phyloP scores from a whole-genome alignment of 345 rosid genomes.

The Camelina sativa region DNA sequence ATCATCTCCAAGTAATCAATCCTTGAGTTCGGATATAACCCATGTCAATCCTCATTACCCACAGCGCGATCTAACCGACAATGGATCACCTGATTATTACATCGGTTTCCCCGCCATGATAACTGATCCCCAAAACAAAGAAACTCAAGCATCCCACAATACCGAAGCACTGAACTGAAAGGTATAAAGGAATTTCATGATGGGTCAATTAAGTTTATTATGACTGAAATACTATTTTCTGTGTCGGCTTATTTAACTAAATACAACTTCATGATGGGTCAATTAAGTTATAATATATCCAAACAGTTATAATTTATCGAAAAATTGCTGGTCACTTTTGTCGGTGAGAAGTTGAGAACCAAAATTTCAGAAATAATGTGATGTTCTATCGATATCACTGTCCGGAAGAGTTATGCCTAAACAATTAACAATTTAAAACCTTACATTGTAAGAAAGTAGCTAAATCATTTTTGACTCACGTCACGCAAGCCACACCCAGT shows the following conservation, averaged over 20 bases:
- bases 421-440: background rate
- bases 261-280: background rate
- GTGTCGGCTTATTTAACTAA: background rate
- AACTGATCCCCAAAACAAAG: no score
- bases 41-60: no score
- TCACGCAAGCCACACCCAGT: background rate
- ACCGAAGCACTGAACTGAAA: no score
- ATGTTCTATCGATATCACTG: constrained; percentile 3
- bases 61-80: no score
- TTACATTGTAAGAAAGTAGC: background rate
- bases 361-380: constrained; percentile 15
- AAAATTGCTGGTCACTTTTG: constrained; percentile 19
- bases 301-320: background rate
- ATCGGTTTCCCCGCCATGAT: no score
- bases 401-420: background rate
- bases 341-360: constrained; percentile 26
- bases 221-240: background rate
- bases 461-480: background rate
- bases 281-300: background rate
- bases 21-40: no score
- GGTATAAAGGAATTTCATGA: no score
- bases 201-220: no score
- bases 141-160: no score
- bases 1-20: no score
- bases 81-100: no score